Percentiles rank a stretch among this genome's conserved stretches.
Conservation (phyloP, 345 rosid species). For the Eucalyptus polybractea region DNA sequence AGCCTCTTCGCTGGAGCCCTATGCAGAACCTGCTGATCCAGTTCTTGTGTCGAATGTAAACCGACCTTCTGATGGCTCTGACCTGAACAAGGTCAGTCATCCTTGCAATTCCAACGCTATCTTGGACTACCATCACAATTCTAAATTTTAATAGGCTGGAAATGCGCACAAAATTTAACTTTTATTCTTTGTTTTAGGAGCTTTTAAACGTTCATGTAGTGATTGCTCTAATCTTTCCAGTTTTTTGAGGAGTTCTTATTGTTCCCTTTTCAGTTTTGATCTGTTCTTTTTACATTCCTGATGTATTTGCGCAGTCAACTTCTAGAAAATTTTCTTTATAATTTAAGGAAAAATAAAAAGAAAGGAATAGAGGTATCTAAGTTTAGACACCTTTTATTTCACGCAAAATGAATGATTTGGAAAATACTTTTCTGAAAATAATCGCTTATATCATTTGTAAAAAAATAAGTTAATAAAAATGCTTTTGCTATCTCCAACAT, state of each 20-base stretch:
- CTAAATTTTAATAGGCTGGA: background rate
- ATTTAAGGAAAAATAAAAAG: no score
- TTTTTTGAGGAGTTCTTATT: no score
- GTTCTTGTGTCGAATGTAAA: constrained; percentile 8
- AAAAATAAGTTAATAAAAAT: no score
- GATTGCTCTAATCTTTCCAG: background rate
- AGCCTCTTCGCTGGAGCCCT: background rate
- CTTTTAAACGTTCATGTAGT: background rate
- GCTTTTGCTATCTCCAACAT: background rate
- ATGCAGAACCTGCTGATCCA: constrained; percentile 4
- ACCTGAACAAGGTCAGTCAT: constrained; percentile 7
- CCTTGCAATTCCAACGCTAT: background rate
- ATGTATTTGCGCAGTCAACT: background rate
- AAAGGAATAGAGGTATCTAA: background rate
- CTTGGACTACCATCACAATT: background rate
- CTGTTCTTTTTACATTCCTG: background rate
- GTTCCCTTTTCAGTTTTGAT: background rate
- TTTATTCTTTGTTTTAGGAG: background rate
- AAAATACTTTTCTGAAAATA: no score
- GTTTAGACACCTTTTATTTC: no score
- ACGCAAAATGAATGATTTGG: no score
- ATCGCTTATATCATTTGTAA: no score
- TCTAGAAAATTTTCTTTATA: no score
- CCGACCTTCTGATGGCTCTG: constrained; percentile 4
- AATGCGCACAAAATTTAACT: background rate